A percentile compares a stretch with the other conserved stretches of the same genome.
Conservation (phyloP, 139 green algal genomes). For the Deuterostichococcus epilithicus region DNA sequence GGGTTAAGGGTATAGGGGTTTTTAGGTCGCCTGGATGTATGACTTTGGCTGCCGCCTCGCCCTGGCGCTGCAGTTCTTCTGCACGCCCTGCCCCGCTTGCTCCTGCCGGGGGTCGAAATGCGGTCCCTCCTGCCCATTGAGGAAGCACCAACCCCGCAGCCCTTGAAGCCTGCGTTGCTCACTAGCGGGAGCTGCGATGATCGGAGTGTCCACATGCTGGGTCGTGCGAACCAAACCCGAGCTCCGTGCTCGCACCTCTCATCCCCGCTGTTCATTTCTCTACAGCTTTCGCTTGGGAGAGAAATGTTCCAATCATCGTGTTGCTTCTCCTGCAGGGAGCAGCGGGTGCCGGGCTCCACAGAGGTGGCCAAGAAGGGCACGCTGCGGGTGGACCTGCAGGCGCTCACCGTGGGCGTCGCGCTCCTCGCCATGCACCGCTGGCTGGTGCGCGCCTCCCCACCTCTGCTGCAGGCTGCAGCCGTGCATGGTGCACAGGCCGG, state of each 20-base stretch:
- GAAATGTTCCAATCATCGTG: not conserved
- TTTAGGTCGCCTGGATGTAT: no score
- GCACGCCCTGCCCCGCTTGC: no score
- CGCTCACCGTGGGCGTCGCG: slow-evolving; percentile 39
- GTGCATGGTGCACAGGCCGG: no score
- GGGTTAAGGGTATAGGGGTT: slow-evolving; percentile 3
- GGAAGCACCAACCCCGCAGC: no score
- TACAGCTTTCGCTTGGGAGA: not conserved
- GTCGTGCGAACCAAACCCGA: no score
- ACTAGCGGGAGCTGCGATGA: no score
- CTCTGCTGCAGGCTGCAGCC: not conserved
- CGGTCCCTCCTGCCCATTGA: not conserved
- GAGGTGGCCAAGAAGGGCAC: slow-evolving; percentile 29
- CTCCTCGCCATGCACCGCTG: slow-evolving; percentile 47
- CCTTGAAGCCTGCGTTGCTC: not conserved
- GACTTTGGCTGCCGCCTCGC: no score
- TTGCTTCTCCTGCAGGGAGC: slow-evolving; percentile 1
- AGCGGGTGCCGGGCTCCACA: slow-evolving; percentile 3
- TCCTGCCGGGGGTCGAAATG: no score
- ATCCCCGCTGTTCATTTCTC: not conserved
- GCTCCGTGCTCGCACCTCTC: no score
- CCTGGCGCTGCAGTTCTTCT: no score
- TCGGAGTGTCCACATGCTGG: no score
- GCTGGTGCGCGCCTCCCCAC: slow-evolving; percentile 27
- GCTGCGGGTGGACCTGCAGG: slow-evolving; percentile 41